These are phyloP conservation scores for Neonothopanus nambi DNA, from an alignment of 1,284 basidiomycete species.

Conservation along the genomic window DNA sequence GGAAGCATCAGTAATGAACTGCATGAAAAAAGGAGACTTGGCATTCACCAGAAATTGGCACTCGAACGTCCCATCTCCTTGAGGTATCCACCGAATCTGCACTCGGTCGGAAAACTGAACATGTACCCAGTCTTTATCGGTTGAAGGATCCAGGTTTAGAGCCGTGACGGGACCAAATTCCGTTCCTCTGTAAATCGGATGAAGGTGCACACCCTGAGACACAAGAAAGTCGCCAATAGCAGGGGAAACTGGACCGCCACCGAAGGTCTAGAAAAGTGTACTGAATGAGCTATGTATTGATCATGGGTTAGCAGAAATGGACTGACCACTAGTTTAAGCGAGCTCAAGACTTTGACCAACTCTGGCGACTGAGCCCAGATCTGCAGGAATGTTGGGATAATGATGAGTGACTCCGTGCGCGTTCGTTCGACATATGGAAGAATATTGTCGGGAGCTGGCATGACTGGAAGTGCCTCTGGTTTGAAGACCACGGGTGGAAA, in stretches of 20 bases:
- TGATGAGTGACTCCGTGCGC: constrained; percentile 27
- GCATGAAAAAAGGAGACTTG: too few species aligned
- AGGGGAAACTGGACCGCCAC: constrained; percentile 7
- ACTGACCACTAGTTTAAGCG: constrained; percentile 33
- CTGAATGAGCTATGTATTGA: neutral
- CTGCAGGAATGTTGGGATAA: constrained; percentile 34
- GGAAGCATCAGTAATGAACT: too few species aligned
- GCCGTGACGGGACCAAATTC: constrained; percentile 25
- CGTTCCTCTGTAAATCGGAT: constrained; percentile 30
- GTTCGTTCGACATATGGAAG: constrained; percentile 30
- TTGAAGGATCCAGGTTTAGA: constrained; percentile 14
- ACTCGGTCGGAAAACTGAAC: constrained; percentile 23
- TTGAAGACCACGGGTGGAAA: constrained; percentile 30
- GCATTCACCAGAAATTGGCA: constrained; percentile 29
- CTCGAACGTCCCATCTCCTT: constrained; percentile 32
- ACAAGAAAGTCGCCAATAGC: constrained; percentile 30
- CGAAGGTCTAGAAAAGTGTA: neutral
- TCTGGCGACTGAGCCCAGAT: constrained; percentile 31
- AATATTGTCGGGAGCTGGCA: constrained; percentile 32
- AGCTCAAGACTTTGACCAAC: constrained; percentile 24
- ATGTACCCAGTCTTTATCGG: constrained; percentile 30
- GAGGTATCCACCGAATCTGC: constrained; percentile 29
- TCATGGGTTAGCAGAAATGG: neutral
- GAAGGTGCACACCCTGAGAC: constrained; percentile 26
- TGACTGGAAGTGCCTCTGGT: constrained; percentile 18